Evolutionary conservation across 495 filamentous ascomycete genomes (phyloP).

Genomic region (Penicillium canariense): DNA sequence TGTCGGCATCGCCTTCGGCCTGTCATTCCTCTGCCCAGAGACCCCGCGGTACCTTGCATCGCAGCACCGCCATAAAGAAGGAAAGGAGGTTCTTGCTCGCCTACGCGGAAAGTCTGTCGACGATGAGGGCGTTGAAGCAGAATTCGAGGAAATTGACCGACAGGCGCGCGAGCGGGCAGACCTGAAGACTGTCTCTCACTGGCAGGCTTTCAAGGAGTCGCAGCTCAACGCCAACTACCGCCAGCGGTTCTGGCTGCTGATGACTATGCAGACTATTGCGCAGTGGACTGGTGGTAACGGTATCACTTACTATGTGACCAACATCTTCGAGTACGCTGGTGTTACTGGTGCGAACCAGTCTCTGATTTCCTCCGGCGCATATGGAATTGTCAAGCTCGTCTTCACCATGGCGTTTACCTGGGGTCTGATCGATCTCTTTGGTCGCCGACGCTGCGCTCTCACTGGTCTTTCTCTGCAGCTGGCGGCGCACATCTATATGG

Average conservation of each 20-base stretch:
- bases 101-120: slow-evolving; percentile 33
- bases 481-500: slow-evolving; percentile 44
- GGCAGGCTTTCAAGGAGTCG: slow-evolving; percentile 43
- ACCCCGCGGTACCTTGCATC: slow-evolving; percentile 44
- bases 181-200: slow-evolving; percentile 34
- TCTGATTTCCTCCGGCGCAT: slow-evolving; percentile 44
- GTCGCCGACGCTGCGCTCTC: slow-evolving; percentile 39
- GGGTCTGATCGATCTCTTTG: slow-evolving; percentile 44
- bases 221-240: slow-evolving; percentile 42
- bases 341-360: slow-evolving; percentile 27
- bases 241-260: slow-evolving; percentile 46
- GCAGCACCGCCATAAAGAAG: slow-evolving; percentile 34
- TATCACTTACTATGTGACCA: slow-evolving; percentile 47
- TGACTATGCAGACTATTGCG: slow-evolving; percentile 44
- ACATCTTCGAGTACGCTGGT: slow-evolving; percentile 43
- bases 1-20: slow-evolving; percentile 34
- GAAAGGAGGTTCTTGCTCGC: slow-evolving; percentile 36
- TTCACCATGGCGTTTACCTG: slow-evolving; percentile 50
- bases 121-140: slow-evolving; percentile 30
- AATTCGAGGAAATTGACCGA: slow-evolving; percentile 38
- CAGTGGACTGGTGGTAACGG: slow-evolving; percentile 51
- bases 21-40: slow-evolving; percentile 40
- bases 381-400: slow-evolving; percentile 45
- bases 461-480: slow-evolving; percentile 39
- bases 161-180: slow-evolving; percentile 32